A percentile compares a stretch with the other conserved stretches of the same genome.
These are phyloP conservation scores for Amylocystis lapponica DNA, from an alignment of 768 basidiomycete genomes.

Conservation along the genomic window DNA sequence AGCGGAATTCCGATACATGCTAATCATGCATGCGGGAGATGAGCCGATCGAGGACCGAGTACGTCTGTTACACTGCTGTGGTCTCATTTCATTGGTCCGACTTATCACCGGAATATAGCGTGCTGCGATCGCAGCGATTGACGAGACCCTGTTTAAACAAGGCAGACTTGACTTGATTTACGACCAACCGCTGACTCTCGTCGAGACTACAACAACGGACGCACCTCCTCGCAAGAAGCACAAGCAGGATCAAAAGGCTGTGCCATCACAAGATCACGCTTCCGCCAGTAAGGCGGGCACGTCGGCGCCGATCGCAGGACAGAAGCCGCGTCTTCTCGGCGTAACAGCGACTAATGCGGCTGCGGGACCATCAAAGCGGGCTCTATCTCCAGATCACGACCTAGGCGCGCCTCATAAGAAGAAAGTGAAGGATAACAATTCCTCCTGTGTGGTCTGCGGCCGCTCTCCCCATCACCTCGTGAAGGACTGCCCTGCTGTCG, in stretches of 20 bases:
- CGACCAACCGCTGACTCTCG: constrained; percentile 58
- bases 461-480: constrained; percentile 37
- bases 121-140: constrained; percentile 65
- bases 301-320: neutral
- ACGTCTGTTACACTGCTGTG: constrained; percentile 23
- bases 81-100: neutral
- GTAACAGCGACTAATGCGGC: constrained; percentile 1
- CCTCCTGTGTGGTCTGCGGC: constrained; percentile 46
- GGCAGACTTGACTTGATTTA: constrained; percentile 51
- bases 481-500: constrained; percentile 51
- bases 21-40: constrained; percentile 56
- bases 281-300: neutral
- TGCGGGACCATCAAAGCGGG: constrained; percentile 25
- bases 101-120: constrained; percentile 31
- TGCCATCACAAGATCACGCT: neutral
- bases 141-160: constrained; percentile 51
- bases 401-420: constrained; percentile 24
- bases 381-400: constrained; percentile 16
- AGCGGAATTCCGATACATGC: constrained; percentile 61
- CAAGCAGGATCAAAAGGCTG: neutral
- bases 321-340: neutral
- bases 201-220: constrained; percentile 29
- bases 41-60: constrained; percentile 66
- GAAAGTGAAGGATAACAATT: constrained; percentile 29
- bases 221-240: constrained; percentile 16